Evolutionary conservation across 2,329 filamentous ascomycete genomes (phyloP).

Genomic region (Microdochium paspali): DNA sequence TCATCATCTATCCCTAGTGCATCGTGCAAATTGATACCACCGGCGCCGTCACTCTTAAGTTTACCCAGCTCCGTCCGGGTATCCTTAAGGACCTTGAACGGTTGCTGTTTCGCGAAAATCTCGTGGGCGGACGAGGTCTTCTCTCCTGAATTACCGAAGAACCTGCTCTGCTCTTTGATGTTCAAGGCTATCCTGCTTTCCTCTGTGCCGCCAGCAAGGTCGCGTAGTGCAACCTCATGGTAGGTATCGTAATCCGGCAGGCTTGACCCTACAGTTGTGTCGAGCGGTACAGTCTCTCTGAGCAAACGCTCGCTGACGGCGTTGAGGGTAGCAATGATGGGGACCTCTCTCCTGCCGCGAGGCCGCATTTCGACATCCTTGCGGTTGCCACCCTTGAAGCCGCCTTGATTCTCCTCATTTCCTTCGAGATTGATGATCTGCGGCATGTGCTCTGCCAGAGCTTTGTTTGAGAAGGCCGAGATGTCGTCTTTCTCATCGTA

Average conservation of each 20-base stretch:
- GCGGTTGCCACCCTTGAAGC: constrained; percentile 69
- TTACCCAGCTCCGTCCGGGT: constrained; percentile 53
- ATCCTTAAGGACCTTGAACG: constrained; percentile 54
- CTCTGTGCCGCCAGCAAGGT: constrained; percentile 65
- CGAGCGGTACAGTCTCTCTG: constrained; percentile 72
- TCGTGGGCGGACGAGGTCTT: constrained; percentile 32
- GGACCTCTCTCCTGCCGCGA: constrained; percentile 58
- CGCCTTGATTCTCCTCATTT: constrained; percentile 91
- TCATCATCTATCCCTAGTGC: constrained; percentile 63
- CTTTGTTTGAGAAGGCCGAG: constrained; percentile 38
- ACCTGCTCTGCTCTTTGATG: constrained; percentile 76
- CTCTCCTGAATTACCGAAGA: constrained; percentile 58
- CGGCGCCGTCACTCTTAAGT: constrained; percentile 35
- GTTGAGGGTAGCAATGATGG: constrained; percentile 84
- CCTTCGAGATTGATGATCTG: constrained; percentile 87
- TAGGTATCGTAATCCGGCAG: constrained; percentile 66
- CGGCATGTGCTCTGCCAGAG: constrained; percentile 60
- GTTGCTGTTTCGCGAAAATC: constrained; percentile 60
- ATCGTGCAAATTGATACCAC: constrained; percentile 49
- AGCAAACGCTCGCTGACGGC: constrained; percentile 89
- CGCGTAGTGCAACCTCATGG: constrained; percentile 65
- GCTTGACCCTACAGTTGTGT: constrained; percentile 55
- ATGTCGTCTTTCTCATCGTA: constrained; percentile 70
- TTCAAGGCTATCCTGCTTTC: constrained; percentile 76
- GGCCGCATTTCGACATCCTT: constrained; percentile 89